These are phyloP conservation scores for Debaryomyces psychrophilus DNA, from an alignment of 1,139 yeast species.

Conservation along the genomic window DNA sequence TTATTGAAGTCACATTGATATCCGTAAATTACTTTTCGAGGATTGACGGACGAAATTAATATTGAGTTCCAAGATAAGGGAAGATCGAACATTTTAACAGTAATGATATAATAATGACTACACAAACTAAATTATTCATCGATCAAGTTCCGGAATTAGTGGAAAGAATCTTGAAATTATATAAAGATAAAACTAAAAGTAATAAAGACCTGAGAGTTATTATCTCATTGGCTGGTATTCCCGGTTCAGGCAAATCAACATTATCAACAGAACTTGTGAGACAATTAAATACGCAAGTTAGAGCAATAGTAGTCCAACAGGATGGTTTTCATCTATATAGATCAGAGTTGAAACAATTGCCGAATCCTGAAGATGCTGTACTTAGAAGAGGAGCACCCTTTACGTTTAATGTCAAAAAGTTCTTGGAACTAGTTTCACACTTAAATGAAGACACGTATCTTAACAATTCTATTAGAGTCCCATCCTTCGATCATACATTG, in stretches of 20 bases:
- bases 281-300: slow-evolving; percentile 20
- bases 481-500: slow-evolving; percentile 74
- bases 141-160: slow-evolving; percentile 14
- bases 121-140: slow-evolving; percentile 3
- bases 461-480: slow-evolving; percentile 45
- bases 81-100: slow-evolving; percentile 4
- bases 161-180: slow-evolving; percentile 12
- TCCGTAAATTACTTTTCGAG: slow-evolving; percentile 18
- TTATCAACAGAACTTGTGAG: slow-evolving; percentile 42
- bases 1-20: slow-evolving; percentile 10
- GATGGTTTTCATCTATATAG: slow-evolving; percentile 87
- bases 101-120: neutral
- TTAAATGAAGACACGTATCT: slow-evolving; percentile 20
- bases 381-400: slow-evolving; percentile 80
- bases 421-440: slow-evolving; percentile 28
- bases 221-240: slow-evolving; percentile 70
- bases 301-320: slow-evolving; percentile 46
- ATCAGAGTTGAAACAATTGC: slow-evolving; percentile 50
- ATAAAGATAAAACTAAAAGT: slow-evolving; percentile 8
- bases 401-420: slow-evolving; percentile 68
- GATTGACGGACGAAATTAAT: neutral
- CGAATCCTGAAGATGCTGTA: slow-evolving; percentile 59
- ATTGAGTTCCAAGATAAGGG: slow-evolving; percentile 9
- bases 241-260: slow-evolving; percentile 86
- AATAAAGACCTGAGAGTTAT: slow-evolving; percentile 36